A percentile compares a stretch with the other conserved stretches of the same genome.
Conservation (phyloP, 352 stramenopile species). For the Phytophthora macrochlamydospora region DNA sequence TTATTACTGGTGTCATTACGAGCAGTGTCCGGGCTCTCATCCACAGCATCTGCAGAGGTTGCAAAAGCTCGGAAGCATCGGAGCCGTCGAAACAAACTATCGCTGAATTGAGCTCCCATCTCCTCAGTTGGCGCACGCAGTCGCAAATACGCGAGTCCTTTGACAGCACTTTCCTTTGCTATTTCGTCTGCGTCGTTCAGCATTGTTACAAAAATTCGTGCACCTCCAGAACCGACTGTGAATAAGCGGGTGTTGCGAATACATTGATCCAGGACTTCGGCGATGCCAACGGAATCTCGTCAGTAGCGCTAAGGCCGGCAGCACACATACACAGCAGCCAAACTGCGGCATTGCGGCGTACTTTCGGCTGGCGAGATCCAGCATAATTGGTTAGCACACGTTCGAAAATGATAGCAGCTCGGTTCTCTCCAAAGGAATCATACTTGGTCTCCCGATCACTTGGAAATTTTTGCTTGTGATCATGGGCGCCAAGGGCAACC, state of each 20-base stretch:
- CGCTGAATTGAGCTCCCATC: conserved; percentile 68
- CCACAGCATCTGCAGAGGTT: conserved; percentile 23
- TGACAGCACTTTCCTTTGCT: conserved; percentile 77
- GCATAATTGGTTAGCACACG: conserved; percentile 43
- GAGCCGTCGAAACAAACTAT: conserved; percentile 78
- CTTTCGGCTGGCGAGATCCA: conserved; percentile 42
- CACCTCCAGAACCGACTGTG: conserved; percentile 39
- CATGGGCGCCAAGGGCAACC: conserved; percentile 54
- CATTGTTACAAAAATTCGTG: conserved; percentile 87
- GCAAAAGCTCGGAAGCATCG: conserved; percentile 80
- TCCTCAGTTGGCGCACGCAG: conserved; percentile 56
- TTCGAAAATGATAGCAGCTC: conserved; percentile 43
- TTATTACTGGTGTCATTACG: conserved; percentile 14
- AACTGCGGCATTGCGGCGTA: conserved; percentile 60
- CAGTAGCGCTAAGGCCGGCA: conserved; percentile 36
- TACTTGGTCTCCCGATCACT: conserved; percentile 18
- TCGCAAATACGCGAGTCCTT: conserved; percentile 76
- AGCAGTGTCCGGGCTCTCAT: conserved; percentile 29
- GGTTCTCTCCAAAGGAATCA: conserved; percentile 31
- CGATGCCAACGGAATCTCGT: not conserved
- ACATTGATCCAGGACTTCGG: conserved; percentile 43
- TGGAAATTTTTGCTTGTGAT: conserved; percentile 23
- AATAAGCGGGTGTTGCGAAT: conserved; percentile 31
- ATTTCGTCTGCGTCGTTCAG: conserved; percentile 73
- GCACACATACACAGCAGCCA: conserved; percentile 78